These are phyloP conservation scores for Alternaria triticina DNA, from an alignment of 2,329 filamentous ascomycete species.

Conservation along the genomic window DNA sequence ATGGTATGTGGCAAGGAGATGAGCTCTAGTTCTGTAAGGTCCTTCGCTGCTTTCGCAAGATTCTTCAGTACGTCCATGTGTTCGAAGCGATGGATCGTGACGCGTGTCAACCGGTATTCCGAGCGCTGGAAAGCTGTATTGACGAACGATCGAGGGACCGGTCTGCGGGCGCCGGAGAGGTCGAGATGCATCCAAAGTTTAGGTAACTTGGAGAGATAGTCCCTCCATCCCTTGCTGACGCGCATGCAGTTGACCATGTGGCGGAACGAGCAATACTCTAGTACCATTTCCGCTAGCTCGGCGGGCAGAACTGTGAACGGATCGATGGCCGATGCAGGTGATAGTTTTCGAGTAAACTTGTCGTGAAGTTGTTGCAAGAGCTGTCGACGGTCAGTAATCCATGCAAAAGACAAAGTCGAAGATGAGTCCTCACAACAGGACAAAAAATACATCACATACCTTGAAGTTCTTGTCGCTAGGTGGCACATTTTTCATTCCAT, in stretches of 20 bases:
- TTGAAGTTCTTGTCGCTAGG: conserved; percentile 43
- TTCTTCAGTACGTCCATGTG: conserved; percentile 51
- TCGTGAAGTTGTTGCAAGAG: conserved; percentile 56
- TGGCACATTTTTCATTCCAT: conserved; percentile 62
- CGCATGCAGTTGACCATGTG: conserved; percentile 59
- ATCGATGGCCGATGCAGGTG: conserved; percentile 54
- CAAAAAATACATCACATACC: conserved; percentile 16
- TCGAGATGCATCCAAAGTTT: conserved; percentile 62
- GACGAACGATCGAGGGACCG: conserved; percentile 52
- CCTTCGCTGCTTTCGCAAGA: conserved; percentile 47
- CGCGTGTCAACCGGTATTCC: conserved; percentile 42
- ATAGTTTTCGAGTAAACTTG: conserved; percentile 52
- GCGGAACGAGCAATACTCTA: conserved; percentile 60
- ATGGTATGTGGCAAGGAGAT: conserved; percentile 29
- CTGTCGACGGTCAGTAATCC: conserved; percentile 27
- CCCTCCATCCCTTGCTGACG: conserved; percentile 63
- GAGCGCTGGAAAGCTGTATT: conserved; percentile 52
- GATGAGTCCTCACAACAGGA: background rate
- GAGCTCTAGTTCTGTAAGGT: conserved; percentile 42
- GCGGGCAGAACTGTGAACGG: conserved; percentile 61
- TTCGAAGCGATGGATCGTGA: conserved; percentile 44
- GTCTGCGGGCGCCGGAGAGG: conserved; percentile 53
- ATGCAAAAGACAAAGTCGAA: background rate
- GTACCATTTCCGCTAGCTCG: conserved; percentile 60
- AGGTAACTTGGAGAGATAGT: conserved; percentile 56